Evolutionary conservation across 1,139 yeast species (phyloP).

Genomic region (Petasospora rhodanensis): DNA sequence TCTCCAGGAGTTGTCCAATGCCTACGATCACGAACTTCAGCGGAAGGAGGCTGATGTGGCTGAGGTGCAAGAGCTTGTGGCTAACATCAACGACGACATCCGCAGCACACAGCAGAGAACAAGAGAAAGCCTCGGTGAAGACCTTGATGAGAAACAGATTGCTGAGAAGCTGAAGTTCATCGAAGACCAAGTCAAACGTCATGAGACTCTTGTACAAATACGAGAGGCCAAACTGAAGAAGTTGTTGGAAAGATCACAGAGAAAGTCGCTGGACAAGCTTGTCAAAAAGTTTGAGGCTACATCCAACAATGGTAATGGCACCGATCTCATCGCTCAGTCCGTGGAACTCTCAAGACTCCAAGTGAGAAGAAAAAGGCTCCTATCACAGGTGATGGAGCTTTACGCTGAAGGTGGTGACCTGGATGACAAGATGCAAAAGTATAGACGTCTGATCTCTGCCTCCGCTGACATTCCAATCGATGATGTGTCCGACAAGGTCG

Average conservation of each 20-base stretch:
- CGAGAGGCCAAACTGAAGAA: constrained; percentile 31
- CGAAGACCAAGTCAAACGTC: constrained; percentile 25
- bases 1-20: constrained; percentile 49
- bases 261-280: constrained; percentile 43
- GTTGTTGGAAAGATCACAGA: constrained; percentile 52
- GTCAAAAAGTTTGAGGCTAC: constrained; percentile 25
- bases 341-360: constrained; percentile 44
- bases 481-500: constrained; percentile 57
- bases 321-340: constrained; percentile 27
- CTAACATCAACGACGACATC: constrained; percentile 38
- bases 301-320: constrained; percentile 8
- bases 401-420: constrained; percentile 35
- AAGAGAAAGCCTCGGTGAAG: constrained; percentile 26
- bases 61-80: constrained; percentile 39
- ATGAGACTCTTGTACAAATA: constrained; percentile 24
- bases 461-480: constrained; percentile 78
- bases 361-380: constrained; percentile 38
- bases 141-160: constrained; percentile 17
- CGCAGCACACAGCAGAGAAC: constrained; percentile 29
- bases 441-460: constrained; percentile 73
- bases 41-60: constrained; percentile 46
- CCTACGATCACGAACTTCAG: constrained; percentile 48
- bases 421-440: constrained; percentile 62
- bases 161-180: constrained; percentile 17
- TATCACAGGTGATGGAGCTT: constrained; percentile 40